A percentile compares a stretch with the other conserved stretches of the same genome.
phyloP scores from a whole-genome alignment of 768 basidiomycete genomes.

The Suillus decipiens region DNA sequence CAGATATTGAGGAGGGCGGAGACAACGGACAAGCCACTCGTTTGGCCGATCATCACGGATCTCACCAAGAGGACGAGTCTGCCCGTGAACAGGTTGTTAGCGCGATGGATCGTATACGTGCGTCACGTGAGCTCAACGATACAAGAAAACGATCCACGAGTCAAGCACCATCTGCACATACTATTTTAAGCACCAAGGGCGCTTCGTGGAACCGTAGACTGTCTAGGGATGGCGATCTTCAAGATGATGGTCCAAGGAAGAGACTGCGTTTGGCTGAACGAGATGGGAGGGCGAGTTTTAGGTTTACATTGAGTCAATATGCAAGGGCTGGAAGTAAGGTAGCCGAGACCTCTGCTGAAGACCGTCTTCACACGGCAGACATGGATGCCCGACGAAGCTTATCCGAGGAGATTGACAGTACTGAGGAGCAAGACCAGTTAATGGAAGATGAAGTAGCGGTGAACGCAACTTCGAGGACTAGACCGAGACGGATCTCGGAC shows the following conservation, averaged over 20 bases:
- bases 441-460: conserved; percentile 18
- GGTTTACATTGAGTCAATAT: conserved; percentile 53
- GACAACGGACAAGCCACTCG: neutral
- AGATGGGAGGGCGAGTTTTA: conserved; percentile 38
- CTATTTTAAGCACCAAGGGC: conserved; percentile 51
- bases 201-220: conserved; percentile 49
- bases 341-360: conserved; percentile 19
- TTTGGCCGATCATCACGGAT: neutral
- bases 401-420: conserved; percentile 17
- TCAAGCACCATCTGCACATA: conserved; percentile 35
- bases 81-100: conserved; percentile 1
- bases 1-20: conserved; percentile 19
- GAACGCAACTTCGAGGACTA: conserved; percentile 13
- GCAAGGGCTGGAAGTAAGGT: conserved; percentile 49
- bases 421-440: conserved; percentile 23
- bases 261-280: conserved; percentile 31
- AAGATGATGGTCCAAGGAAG: conserved; percentile 33
- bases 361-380: conserved; percentile 20
- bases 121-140: neutral
- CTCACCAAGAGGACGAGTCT: neutral
- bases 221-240: conserved; percentile 5
- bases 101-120: conserved; percentile 6
- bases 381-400: neutral
- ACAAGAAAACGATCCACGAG: conserved; percentile 1
- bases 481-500: conserved; percentile 17